Percentiles rank a stretch among this genome's conserved stretches.
phyloP scores from a whole-genome alignment of 176 grass and related monocot genomes.

The Oryza glaberrima region DNA sequence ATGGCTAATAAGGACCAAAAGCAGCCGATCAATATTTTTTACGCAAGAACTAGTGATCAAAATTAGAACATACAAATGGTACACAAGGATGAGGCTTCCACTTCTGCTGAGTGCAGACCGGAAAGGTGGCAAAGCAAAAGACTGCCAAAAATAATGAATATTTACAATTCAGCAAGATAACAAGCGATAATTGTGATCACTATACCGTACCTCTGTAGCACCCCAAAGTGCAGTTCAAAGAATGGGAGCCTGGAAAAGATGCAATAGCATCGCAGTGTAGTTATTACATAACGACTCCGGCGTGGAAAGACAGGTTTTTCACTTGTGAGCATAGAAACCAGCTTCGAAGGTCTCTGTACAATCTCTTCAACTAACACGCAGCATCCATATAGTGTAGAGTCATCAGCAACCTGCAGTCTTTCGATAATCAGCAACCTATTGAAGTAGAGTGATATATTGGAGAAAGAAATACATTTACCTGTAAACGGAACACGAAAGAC shows the following conservation, averaged over 20 bases:
- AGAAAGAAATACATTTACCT: slow-evolving; percentile 61
- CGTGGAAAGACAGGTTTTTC: slow-evolving; percentile 58
- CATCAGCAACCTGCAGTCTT: slow-evolving; percentile 78
- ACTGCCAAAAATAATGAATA: slow-evolving; percentile 19
- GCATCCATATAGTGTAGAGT: slow-evolving; percentile 95
- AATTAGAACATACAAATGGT: slow-evolving; percentile 1
- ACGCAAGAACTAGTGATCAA: neutral
- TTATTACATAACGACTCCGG: slow-evolving; percentile 84
- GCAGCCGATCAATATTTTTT: neutral
- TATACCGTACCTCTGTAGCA: slow-evolving; percentile 76
- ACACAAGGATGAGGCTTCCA: neutral
- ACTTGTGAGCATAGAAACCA: slow-evolving; percentile 79
- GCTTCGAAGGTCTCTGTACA: slow-evolving; percentile 85
- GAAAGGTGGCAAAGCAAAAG: slow-evolving; percentile 12
- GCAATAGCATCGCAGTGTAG: slow-evolving; percentile 93
- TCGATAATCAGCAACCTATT: slow-evolving; percentile 43
- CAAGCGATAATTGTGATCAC: neutral
- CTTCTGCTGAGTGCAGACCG: neutral
- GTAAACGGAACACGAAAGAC: slow-evolving; percentile 96
- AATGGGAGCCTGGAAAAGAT: slow-evolving; percentile 95
- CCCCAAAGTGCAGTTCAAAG: slow-evolving; percentile 95
- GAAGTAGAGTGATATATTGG: slow-evolving; percentile 10
- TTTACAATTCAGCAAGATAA: neutral
- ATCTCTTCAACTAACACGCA: slow-evolving; percentile 97
- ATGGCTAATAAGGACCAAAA: neutral